Conservation (phyloP, 2,329 filamentous ascomycete genomes). For the Phyllosticta citriasiana region DNA sequence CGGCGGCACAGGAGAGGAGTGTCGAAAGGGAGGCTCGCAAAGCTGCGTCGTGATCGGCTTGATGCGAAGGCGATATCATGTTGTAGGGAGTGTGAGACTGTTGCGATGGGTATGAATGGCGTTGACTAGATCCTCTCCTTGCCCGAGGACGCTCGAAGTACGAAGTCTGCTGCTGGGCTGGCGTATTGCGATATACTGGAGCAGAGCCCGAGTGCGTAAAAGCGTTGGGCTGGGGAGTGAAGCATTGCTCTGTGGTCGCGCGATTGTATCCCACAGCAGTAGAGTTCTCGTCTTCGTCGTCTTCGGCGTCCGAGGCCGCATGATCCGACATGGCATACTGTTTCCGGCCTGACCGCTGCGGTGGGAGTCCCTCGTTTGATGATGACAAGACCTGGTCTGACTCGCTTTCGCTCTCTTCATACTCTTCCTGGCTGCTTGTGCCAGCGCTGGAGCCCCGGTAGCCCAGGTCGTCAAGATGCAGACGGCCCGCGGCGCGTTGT, state of each 20-base stretch:
- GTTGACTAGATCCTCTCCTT: slow-evolving; percentile 25
- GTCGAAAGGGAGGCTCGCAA: slow-evolving; percentile 90
- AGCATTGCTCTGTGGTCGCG: slow-evolving; percentile 43
- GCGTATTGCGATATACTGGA: slow-evolving; percentile 32
- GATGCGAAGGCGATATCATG: slow-evolving; percentile 63
- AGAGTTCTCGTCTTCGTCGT: slow-evolving; percentile 54
- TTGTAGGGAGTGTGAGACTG: slow-evolving; percentile 50
- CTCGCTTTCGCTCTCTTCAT: slow-evolving; percentile 86
- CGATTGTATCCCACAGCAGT: slow-evolving; percentile 64
- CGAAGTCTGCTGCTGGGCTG: slow-evolving; percentile 28
- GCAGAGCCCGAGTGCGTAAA: slow-evolving; percentile 72
- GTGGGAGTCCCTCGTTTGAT: slow-evolving; percentile 49
- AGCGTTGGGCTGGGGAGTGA: slow-evolving; percentile 83
- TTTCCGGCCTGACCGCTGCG: slow-evolving; percentile 19
- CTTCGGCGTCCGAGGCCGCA: slow-evolving; percentile 25
- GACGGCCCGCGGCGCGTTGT: slow-evolving; percentile 23
- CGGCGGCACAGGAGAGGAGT: slow-evolving; percentile 85
- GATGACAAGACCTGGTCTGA: slow-evolving; percentile 62
- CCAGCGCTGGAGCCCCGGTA: slow-evolving; percentile 28
- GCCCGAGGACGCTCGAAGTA: slow-evolving; percentile 30
- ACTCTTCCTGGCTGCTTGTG: slow-evolving; percentile 80
- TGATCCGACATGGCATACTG: slow-evolving; percentile 26
- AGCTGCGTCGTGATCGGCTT: slow-evolving; percentile 86
- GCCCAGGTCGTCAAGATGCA: slow-evolving; percentile 19
- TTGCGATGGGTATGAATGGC: slow-evolving; percentile 28